phyloP scores from a whole-genome alignment of 805 yeast species.

The Yarrowia deformans region DNA sequence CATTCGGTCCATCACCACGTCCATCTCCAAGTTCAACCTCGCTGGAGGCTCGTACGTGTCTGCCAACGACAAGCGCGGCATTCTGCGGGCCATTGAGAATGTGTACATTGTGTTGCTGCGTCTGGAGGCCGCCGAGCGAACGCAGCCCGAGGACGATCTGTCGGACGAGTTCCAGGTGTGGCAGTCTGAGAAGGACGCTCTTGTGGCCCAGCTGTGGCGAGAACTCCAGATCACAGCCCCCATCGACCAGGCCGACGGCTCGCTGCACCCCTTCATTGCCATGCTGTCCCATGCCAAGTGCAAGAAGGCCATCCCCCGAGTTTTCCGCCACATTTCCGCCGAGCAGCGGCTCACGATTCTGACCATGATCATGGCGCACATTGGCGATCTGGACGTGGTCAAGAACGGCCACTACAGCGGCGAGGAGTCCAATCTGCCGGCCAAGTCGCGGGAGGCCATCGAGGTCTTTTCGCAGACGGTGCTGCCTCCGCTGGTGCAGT shows the following conservation, averaged over 20 bases:
- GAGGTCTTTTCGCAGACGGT: constrained; percentile 82
- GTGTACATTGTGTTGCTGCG: constrained; percentile 78
- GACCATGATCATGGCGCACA: constrained; percentile 77
- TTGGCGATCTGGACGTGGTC: constrained; percentile 80
- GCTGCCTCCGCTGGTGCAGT: constrained; percentile 81
- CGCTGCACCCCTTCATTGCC: constrained; percentile 77
- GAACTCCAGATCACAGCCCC: constrained; percentile 74
- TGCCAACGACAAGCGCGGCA: constrained; percentile 53
- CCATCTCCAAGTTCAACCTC: constrained; percentile 45
- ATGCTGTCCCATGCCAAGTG: constrained; percentile 86
- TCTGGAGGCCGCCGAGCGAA: constrained; percentile 77
- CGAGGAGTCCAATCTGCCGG: constrained; percentile 55
- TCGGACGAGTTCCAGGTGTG: constrained; percentile 47
- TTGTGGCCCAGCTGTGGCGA: constrained; percentile 67
- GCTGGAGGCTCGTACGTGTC: constrained; percentile 40
- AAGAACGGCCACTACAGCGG: constrained; percentile 73
- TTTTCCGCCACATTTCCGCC: constrained; percentile 78
- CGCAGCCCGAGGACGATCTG: constrained; percentile 53
- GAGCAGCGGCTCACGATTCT: constrained; percentile 80
- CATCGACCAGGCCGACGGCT: constrained; percentile 60
- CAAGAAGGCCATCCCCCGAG: constrained; percentile 85
- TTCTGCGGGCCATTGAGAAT: constrained; percentile 75
- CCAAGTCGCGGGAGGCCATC: constrained; percentile 62
- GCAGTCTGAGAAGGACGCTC: constrained; percentile 48
- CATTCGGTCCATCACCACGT: constrained; percentile 48